Conservation (phyloP, 2,329 filamentous ascomycete species). For the Paraphoma sp. region DNA sequence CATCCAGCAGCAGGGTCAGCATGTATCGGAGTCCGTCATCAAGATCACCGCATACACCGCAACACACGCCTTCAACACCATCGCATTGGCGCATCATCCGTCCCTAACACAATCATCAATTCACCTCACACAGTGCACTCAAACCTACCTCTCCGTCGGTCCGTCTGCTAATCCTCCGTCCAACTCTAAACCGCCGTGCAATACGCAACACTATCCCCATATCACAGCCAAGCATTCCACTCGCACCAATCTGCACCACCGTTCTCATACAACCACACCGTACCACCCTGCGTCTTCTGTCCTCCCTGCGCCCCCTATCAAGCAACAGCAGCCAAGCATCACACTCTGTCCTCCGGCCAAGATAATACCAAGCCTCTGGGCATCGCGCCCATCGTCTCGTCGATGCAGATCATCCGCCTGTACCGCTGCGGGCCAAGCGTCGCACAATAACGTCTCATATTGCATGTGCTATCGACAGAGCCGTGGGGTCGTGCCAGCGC, state of each 20-base stretch:
- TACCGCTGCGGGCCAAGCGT: constrained; percentile 1
- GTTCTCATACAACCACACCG: not conserved
- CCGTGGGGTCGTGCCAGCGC: too few species aligned
- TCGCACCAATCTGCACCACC: constrained; percentile 10
- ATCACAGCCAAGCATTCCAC: constrained; percentile 19
- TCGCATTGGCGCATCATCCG: not conserved
- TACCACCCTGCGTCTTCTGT: not conserved
- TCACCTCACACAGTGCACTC: not conserved
- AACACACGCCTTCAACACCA: not conserved
- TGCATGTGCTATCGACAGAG: not conserved
- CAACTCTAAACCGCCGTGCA: too few species aligned
- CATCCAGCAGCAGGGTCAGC: not conserved
- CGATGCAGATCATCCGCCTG: constrained; percentile 5
- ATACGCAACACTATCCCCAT: not conserved
- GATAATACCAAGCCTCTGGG: constrained; percentile 7
- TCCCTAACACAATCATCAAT: not conserved
- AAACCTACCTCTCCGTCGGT: not conserved
- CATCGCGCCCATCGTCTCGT: constrained; percentile 9
- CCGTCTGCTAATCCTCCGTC: not conserved
- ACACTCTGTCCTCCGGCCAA: constrained; percentile 14
- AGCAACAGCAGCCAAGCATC: constrained; percentile 10
- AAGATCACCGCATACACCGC: not conserved
- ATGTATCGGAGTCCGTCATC: not conserved
- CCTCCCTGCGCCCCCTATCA: not conserved
- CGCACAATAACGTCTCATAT: not conserved